A percentile compares a stretch with the other conserved stretches of the same genome.
Evolutionary conservation across 495 filamentous ascomycete genomes (phyloP).

Genomic region (Hyaloscypha variabilis): DNA sequence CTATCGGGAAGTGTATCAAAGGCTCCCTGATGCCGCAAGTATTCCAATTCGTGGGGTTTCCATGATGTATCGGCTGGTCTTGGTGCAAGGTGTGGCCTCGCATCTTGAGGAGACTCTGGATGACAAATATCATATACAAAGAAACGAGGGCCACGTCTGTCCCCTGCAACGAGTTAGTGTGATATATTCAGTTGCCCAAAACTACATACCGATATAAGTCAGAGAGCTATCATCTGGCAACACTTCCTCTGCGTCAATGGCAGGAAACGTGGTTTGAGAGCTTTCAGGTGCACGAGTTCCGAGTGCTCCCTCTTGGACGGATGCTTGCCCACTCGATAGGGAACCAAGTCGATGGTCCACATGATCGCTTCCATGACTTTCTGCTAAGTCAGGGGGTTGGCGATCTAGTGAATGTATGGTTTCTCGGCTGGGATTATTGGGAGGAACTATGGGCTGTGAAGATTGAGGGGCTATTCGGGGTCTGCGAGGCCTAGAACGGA

Average conservation of each 20-base stretch:
- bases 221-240: constrained; percentile 20
- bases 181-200: background rate
- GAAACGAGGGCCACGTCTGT: constrained; percentile 22
- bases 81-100: background rate
- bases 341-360: too few relatives aligned
- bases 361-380: too few relatives aligned
- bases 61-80: background rate
- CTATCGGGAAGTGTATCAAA: constrained; percentile 24
- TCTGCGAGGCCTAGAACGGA: constrained; percentile 7
- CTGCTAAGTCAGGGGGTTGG: too few relatives aligned
- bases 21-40: constrained; percentile 23
- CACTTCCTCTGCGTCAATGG: constrained; percentile 7
- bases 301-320: too few relatives aligned
- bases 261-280: too few relatives aligned
- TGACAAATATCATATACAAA: constrained; percentile 29
- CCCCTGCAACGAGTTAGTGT: background rate
- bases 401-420: too few relatives aligned
- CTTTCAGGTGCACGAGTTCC: too few relatives aligned
- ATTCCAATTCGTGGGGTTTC: constrained; percentile 27
- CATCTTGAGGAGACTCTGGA: constrained; percentile 20
- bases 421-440: background rate
- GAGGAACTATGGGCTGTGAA: constrained; percentile 1
- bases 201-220: constrained; percentile 14
- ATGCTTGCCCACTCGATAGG: too few relatives aligned
- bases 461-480: background rate